phyloP scores from a whole-genome alignment of 306 rosid species.

The Prunus salicina region DNA sequence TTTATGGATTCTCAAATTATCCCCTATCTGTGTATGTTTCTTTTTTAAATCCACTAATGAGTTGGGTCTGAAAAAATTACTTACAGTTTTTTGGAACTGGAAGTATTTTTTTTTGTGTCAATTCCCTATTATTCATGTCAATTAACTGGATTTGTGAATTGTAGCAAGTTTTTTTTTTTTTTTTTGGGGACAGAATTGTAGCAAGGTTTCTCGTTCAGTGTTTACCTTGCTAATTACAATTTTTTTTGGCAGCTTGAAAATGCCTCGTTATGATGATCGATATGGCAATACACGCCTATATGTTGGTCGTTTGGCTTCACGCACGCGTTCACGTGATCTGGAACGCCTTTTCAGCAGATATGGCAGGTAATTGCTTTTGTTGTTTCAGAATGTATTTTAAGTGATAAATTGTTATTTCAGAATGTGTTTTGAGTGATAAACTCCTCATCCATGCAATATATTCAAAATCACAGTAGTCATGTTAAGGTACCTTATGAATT shows the following conservation, averaged over 20 bases:
- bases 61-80: neutral
- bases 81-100: neutral
- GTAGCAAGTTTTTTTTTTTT: neutral
- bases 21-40: too few species aligned
- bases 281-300: slow-evolving; percentile 68
- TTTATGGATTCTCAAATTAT: neutral
- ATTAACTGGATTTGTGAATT: neutral
- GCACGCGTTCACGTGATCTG: slow-evolving; percentile 71
- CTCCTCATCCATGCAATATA: neutral
- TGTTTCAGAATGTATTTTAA: neutral
- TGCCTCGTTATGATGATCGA: slow-evolving; percentile 84
- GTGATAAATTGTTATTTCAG: neutral
- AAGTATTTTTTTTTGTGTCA: too few species aligned
- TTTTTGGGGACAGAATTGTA: neutral
- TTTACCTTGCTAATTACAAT: neutral
- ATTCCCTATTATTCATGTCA: neutral
- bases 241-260: slow-evolving; percentile 26
- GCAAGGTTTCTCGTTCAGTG: neutral
- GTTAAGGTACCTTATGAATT: neutral
- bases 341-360: slow-evolving; percentile 65
- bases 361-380: slow-evolving; percentile 48
- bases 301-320: slow-evolving; percentile 66
- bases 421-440: neutral
- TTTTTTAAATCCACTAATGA: neutral
- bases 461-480: neutral